phyloP scores from a whole-genome alignment of 2,329 filamentous ascomycete species.

The Fusarium longipes region DNA sequence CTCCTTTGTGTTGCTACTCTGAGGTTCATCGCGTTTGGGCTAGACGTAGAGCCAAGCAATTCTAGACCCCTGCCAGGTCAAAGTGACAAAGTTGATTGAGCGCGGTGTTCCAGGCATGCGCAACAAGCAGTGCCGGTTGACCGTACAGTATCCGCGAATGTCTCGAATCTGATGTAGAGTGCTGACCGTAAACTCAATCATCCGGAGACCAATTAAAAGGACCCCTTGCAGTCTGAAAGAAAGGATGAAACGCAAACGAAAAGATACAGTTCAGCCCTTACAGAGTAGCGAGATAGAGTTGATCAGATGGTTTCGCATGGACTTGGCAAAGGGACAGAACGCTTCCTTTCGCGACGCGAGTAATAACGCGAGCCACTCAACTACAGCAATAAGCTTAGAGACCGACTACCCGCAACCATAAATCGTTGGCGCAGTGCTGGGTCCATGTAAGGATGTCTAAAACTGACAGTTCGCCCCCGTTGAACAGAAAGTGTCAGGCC shows the following conservation, averaged over 20 bases:
- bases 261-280: neutral
- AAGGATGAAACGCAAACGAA: neutral
- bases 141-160: no score
- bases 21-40: no score
- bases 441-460: no score
- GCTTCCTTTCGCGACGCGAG: neutral
- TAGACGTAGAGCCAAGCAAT: no score
- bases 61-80: no score
- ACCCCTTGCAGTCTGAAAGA: neutral
- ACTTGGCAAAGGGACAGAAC: neutral
- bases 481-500: neutral
- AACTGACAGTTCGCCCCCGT: neutral
- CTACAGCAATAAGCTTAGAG: neutral
- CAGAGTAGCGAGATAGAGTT: neutral
- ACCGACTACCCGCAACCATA: neutral
- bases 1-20: no score
- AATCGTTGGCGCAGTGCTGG: neutral
- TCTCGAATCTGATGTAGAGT: no score
- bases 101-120: no score
- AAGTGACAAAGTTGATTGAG: no score
- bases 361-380: neutral
- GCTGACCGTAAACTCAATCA: neutral
- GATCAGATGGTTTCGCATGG: neutral
- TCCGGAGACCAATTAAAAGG: neutral
- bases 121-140: no score